Conservation (phyloP, 192 early-diverging fungal species). For the Coemansia sp. region DNA sequence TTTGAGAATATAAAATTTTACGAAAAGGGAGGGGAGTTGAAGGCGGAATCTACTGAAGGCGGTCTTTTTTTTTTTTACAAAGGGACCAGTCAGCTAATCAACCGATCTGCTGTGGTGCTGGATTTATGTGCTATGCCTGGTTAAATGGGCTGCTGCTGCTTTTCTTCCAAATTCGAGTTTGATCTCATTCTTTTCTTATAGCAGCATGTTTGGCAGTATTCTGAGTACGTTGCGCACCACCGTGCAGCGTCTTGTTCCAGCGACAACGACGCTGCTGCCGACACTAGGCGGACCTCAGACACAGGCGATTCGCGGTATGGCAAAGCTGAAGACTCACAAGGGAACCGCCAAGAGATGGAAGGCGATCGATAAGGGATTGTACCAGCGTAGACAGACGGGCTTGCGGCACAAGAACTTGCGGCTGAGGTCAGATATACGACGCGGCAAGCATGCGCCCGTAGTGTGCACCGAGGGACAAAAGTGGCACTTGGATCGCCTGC, state of each 20-base stretch:
- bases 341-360: constrained; percentile 54
- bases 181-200: not conserved
- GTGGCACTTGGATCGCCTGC: constrained; percentile 47
- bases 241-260: constrained; percentile 18
- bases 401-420: constrained; percentile 49
- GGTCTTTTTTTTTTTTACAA: not conserved
- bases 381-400: constrained; percentile 44
- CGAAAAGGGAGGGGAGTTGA: too few species aligned
- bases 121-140: too few species aligned
- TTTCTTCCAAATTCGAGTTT: not conserved
- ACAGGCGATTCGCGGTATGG: constrained; percentile 45
- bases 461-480: constrained; percentile 45
- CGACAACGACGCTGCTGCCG: constrained; percentile 11
- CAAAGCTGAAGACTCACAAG: constrained; percentile 57
- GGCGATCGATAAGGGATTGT: constrained; percentile 44
- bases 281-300: constrained; percentile 42
- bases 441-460: constrained; percentile 49
- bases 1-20: too few species aligned
- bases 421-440: constrained; percentile 37
- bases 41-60: not conserved
- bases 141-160: too few species aligned
- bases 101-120: too few species aligned
- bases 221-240: constrained; percentile 23
- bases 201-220: constrained; percentile 30
- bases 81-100: not conserved